phyloP scores from a whole-genome alignment of 805 yeast species.

The Saccharomycopsis sp. region DNA sequence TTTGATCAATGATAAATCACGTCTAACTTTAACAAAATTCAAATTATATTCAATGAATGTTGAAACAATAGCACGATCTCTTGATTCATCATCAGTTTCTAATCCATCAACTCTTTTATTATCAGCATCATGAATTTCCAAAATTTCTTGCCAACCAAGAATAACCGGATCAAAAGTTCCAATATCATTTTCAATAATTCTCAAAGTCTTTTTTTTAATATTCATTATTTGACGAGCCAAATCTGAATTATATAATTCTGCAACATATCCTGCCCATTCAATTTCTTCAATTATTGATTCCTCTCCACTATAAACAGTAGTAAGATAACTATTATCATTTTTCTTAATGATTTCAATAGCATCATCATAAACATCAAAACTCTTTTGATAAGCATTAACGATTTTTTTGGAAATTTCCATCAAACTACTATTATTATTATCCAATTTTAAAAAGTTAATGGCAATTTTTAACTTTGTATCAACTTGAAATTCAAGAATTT shows the following conservation, averaged over 20 bases:
- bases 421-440: conserved; percentile 20
- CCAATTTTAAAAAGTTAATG: conserved; percentile 27
- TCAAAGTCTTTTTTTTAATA: conserved; percentile 25
- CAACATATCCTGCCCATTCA: conserved; percentile 51
- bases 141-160: conserved; percentile 59
- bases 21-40: conserved; percentile 53
- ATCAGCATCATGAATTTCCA: conserved; percentile 47
- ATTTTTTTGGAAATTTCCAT: conserved; percentile 18
- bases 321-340: conserved; percentile 24
- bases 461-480: conserved; percentile 60
- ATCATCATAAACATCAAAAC: conserved; percentile 22
- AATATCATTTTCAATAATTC: conserved; percentile 28
- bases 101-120: conserved; percentile 38
- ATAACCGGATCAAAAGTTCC: conserved; percentile 46
- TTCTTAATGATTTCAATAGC: conserved; percentile 31
- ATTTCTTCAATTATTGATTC: conserved; percentile 34
- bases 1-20: conserved; percentile 49
- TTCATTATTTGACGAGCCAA: conserved; percentile 49
- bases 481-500: conserved; percentile 44
- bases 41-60: conserved; percentile 68
- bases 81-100: conserved; percentile 43
- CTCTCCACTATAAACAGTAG: conserved; percentile 17
- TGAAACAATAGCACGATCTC: conserved; percentile 61
- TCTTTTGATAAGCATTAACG: conserved; percentile 23
- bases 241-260: conserved; percentile 59